Evolutionary conservation across 2,329 filamentous ascomycete species (phyloP), one percentile per base, ranked within the genome.

Genomic region (Ophiocordyceps camponoti-saundersi): DNA sequence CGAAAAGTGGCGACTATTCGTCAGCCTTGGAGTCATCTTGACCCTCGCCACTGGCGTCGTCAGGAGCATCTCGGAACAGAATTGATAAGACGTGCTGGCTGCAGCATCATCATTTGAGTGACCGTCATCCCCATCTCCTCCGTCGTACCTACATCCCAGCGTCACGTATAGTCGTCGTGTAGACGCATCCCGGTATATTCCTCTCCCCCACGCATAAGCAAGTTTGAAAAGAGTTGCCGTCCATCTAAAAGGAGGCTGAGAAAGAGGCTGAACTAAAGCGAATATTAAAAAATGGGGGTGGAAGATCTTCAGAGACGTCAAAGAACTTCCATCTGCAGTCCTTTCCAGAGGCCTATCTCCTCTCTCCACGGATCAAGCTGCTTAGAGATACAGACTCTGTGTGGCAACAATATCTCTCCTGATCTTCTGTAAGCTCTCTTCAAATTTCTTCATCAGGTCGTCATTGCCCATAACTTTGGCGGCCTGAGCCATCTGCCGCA

Each of bases 401-500:
- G 90, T 87, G 22, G 90, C 88, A 49, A 98, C 90, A 61, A 98
- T 89, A 62, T 96, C 92, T 58, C 92, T 77, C 63, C 86, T 78
- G 47, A 96, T 84, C 74, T 93, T 92, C 49, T 75, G 72, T 55
- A 98, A 68, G 51, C 86, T 83, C 54, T 80, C 76, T 58, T 95
- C 89, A 60, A 98, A 98, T 67, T 95, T 95, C 60, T 81, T 76
- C 59, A 89, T 84, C 48, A 98, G 70, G 57, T 96, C 92, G 50
- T 94, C 87, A 61, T 85, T 95, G 57, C 92, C 92, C 92, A 98
- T 98, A 52, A 95, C 90, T 68, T 95, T 96, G 53, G 85, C 79
- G 22, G 90, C 92, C 66, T 96, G 85, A 16, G 84, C 90, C 76
- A 96, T 94, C 65, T 98, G 92, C 53, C 92, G 79, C 34, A 98